Evolutionary conservation across 208 protist genomes (phyloP), one percentile per base, ranked within the genome.

Genomic region (Leishmania aethiopica): DNA sequence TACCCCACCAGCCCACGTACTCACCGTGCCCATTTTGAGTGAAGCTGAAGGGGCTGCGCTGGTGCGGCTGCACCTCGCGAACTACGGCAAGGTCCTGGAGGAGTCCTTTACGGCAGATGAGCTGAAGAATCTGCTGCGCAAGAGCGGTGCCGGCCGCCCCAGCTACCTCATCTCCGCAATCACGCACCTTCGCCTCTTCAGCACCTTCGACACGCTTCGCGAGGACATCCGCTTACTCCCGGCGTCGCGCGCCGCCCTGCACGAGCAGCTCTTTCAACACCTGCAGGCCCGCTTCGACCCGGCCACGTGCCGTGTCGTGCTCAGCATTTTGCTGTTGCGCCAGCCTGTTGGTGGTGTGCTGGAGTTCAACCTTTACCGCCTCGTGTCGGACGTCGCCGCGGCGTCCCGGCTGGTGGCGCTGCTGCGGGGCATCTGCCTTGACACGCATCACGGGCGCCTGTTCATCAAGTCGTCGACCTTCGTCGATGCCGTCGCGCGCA

Each of bases 101-200:
- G 93, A 96, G 77, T 91, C 88, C 2, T 82, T 94, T 42, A 83
- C 90, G 13, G 57, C 89, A n/a, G 94, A 94, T 77, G 91, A 95
- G 75, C 59, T 96, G 42, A 92, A 89, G 45, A 77, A 87, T 25
- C 84, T 98, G 25, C 86, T 96, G 72, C 88, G 91, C 37, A 98
- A 97, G 74, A 57, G 75, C n/a, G 93, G 90, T 51, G 90, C 93
- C 17, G 85, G 85, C 1, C 88, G 86, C 28, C 86, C 93, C 10
- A 89, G 87, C 40, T 95, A 97, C 77, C 88, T 98, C 55, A 95
- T 85, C 64, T 79, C 88, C 53, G 90, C 90, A 32, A 88, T 97
- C 28, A 91, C 86, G 22, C 91, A 96, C 79, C 86, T 98, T 57
- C 89, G 93, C 5, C 89, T 97, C 42, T 96, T 96, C 90, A 96